Evolutionary conservation across 441 rosid genomes (phyloP), one percentile per base, ranked within the genome.

Genomic region (Cnidoscolus chayamansa): DNA sequence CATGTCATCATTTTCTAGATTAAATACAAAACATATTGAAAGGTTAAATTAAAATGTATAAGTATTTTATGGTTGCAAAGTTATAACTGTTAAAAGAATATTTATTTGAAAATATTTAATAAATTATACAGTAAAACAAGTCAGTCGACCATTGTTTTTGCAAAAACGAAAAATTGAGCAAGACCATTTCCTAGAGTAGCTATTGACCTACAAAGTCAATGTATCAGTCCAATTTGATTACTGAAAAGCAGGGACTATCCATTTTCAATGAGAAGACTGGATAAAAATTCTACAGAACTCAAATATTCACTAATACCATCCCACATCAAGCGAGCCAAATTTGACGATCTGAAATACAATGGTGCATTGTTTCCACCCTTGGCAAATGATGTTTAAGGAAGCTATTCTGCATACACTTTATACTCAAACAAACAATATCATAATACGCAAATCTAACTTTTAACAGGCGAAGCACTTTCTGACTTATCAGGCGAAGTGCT

Each of bases 171-270:
- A 25, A 25, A 25, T 25, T 40, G 45, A 4, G 45, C 6, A 40
- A 63, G 9, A 43, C 16, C 7, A 37, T 10, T 3, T 35, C 9
- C 17, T 20, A 48, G 4, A 20, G 10, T 30, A 31, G 7, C n/a
- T 65, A 16, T 31, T 19, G 45, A 2, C 40, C 54, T 7, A 54
- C 43, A 2, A 4, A 56, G 25, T 8, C 50, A 19, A 45, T 1
- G 19, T 11, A 56, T 70, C 20, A 31, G 64, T 70, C 20, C 6
- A 70, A 70, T 58, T 45, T 70, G 66, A 70, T 49, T 48, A 16
- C 55, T 30, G 45, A 40, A 7, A 40, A 5, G 0, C 45, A 3
- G n/a, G 10, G 4, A 45, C 65, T 1, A 7, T 11, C 3, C 16
- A 10, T 20, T 10, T 64, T 1, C 25, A 13, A 11, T 8, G n/a